Evolutionary conservation across 495 filamentous ascomycete species (phyloP), one percentile per base, ranked within the genome.

Genomic region (Halenospora varia): DNA sequence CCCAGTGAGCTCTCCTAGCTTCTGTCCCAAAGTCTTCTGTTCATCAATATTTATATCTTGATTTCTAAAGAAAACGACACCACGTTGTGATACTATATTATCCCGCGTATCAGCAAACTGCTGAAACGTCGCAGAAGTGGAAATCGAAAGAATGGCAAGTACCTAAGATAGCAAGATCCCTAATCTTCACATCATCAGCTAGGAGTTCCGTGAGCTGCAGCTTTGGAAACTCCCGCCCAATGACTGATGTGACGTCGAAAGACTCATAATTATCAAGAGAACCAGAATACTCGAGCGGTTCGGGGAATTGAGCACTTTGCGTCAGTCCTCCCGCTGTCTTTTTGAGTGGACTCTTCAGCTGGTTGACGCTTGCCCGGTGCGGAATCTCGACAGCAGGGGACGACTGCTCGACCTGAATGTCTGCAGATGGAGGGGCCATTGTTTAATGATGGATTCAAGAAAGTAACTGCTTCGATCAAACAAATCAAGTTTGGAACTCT

Each of bases 31-130:
- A 53, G 83, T 77, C 64, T 90, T 90, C 60, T 88, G 86, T 10
- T 59, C 49, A 19, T 62, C 29, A 35, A 35, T 35, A 13, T 35
- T 35, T 4, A 53, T 76, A 67, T 90, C 81, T 59, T 92, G 88
- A 41, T 81, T 78, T 22, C 88, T 84, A 71, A 93, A 88, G 73
- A 90, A 90, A 22, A 92, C 88, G 0, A 93, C 89, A 2, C 88
- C 88, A 0, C 88, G 82, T 57, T 86, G 81, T 10, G 88, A 92
- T 58, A 93, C 87, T 90, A 15, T 88, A 85, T 1, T 35, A 35
- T 6, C 4, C 29, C 29, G 29, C 29, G n/a, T 26, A 26, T 45
- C 18, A 55, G 52, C 39, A 23, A 9, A 46, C 9, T 24, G 6
- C 29, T 35, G 6, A 6, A 6, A 6, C 29, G 13, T 6, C 13